Evolutionary conservation across 306 rosid genomes (phyloP).

Genomic region (Lathyrus tuberosus): DNA sequence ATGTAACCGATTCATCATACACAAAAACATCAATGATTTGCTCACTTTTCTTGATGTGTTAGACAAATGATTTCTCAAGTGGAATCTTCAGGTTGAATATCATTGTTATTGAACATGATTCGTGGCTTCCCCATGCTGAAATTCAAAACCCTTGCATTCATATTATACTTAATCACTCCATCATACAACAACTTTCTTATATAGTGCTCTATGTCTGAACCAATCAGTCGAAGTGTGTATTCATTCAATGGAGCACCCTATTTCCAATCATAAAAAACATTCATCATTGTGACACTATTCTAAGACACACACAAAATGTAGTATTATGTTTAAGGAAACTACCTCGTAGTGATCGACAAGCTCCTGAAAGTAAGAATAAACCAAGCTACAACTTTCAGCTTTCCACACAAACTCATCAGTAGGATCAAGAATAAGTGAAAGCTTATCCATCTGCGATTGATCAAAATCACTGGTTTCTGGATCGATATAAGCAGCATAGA

Average conservation of each 20-base stretch:
- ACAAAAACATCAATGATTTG: constrained; percentile 25
- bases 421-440: constrained; percentile 84
- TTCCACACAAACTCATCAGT: constrained; percentile 92
- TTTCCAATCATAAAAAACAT: constrained; percentile 31
- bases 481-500: constrained; percentile 86
- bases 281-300: constrained; percentile 1
- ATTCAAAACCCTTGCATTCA: constrained; percentile 84
- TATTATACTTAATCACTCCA: constrained; percentile 59
- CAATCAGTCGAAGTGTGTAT: constrained; percentile 87
- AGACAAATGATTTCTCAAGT: constrained; percentile 40
- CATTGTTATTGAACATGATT: constrained; percentile 67
- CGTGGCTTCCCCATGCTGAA: constrained; percentile 99
- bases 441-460: constrained; percentile 95
- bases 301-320: not conserved
- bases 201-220: constrained; percentile 86
- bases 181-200: constrained; percentile 49
- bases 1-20: not conserved
- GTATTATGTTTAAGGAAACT: constrained; percentile 9
- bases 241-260: constrained; percentile 92
- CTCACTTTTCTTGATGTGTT: constrained; percentile 19
- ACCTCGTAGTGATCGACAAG: constrained; percentile 98
- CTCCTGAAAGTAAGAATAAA: constrained; percentile 84
- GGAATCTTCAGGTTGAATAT: constrained; percentile 50
- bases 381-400: constrained; percentile 67
- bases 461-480: constrained; percentile 81